phyloP scores from a whole-genome alignment of 2,329 filamentous ascomycete species.

The Ceratocystis ficicola region DNA sequence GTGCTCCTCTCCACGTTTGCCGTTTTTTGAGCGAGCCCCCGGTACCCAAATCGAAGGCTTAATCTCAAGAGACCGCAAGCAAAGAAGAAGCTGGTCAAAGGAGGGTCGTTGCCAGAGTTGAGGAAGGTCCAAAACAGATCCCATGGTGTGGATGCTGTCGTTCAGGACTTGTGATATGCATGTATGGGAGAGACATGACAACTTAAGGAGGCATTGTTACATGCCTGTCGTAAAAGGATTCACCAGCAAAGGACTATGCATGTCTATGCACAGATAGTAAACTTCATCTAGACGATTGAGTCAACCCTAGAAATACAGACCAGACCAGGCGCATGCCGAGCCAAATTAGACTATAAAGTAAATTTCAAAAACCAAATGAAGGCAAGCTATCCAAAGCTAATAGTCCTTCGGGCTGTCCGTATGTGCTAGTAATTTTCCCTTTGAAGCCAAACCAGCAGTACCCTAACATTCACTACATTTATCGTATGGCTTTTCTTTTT shows the following conservation, averaged over 20 bases:
- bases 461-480: neutral
- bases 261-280: too few relatives aligned
- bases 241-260: too few relatives aligned
- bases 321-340: too few relatives aligned
- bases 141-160: conserved; percentile 1
- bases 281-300: too few relatives aligned
- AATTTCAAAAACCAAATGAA: too few relatives aligned
- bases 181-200: neutral
- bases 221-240: too few relatives aligned
- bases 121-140: conserved; percentile 49
- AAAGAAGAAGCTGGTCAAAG: conserved; percentile 48
- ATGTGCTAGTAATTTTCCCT: neutral
- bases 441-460: neutral
- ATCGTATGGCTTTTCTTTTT: too few relatives aligned
- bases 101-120: conserved; percentile 68
- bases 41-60: conserved; percentile 57
- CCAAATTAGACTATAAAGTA: too few relatives aligned
- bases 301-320: too few relatives aligned
- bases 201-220: too few relatives aligned
- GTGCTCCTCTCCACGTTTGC: conserved; percentile 34
- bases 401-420: too few relatives aligned
- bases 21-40: conserved; percentile 31
- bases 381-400: too few relatives aligned
- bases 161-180: neutral
- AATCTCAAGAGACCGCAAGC: conserved; percentile 54